Evolutionary conservation across 2,329 filamentous ascomycete genomes (phyloP).

Genomic region (Colletotrichum neosansevieriae): DNA sequence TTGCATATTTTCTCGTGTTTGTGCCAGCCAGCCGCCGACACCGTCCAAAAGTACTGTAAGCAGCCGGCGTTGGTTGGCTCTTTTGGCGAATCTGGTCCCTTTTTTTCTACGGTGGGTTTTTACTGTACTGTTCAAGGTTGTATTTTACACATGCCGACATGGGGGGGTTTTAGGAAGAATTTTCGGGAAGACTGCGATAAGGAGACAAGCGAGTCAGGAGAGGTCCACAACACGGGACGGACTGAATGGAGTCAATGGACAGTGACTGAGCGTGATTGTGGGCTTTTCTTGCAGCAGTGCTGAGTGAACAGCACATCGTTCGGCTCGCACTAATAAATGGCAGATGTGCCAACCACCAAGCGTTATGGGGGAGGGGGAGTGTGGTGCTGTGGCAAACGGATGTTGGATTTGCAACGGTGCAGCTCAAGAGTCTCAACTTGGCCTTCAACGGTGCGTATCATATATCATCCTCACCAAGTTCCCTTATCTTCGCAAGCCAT

Average conservation of each 20-base stretch:
- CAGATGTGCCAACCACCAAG: background rate
- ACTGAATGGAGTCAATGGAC: background rate
- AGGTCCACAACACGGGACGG: slow-evolving; percentile 22
- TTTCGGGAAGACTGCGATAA: slow-evolving; percentile 38
- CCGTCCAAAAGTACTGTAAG: background rate
- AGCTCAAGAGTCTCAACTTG: background rate
- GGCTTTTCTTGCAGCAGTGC: background rate
- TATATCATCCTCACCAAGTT: background rate
- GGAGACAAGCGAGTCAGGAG: slow-evolving; percentile 37
- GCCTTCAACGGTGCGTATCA: background rate
- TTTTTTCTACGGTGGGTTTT: slow-evolving; percentile 1
- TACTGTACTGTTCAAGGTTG: no score
- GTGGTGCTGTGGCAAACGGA: background rate
- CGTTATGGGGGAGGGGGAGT: background rate
- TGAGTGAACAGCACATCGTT: slow-evolving; percentile 25
- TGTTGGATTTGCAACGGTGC: slow-evolving; percentile 9
- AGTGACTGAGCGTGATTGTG: slow-evolving; percentile 24
- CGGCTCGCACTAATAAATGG: slow-evolving; percentile 9
- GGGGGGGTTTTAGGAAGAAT: slow-evolving; percentile 28
- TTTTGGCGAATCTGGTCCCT: slow-evolving; percentile 18
- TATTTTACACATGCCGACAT: slow-evolving; percentile 22
- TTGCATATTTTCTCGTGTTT: slow-evolving; percentile 36
- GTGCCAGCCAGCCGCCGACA: slow-evolving; percentile 11
- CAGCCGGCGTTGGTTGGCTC: slow-evolving; percentile 13
- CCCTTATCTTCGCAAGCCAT: slow-evolving; percentile 1